phyloP scores from a whole-genome alignment of 441 rosid genomes.

The Adansonia madagascariensis region DNA sequence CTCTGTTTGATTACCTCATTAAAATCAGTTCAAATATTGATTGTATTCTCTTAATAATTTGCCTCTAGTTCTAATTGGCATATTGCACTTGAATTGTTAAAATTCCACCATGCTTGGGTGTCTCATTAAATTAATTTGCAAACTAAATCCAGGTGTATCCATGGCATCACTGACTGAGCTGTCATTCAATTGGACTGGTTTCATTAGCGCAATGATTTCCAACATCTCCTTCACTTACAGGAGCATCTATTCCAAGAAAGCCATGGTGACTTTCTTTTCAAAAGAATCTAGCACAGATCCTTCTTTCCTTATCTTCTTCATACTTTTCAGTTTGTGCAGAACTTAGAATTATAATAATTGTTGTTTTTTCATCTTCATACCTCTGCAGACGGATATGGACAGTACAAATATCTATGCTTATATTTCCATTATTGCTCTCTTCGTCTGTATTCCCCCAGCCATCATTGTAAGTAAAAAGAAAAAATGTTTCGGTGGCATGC shows the following conservation, averaged over 20 bases:
- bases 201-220: slow-evolving; percentile 96
- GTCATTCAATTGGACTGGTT: slow-evolving; percentile 91
- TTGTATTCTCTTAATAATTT: background rate
- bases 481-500: background rate
- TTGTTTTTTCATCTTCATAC: slow-evolving; percentile 20
- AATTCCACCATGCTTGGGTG: background rate
- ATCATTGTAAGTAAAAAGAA: slow-evolving; percentile 58
- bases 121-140: background rate
- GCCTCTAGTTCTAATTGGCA: background rate
- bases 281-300: background rate
- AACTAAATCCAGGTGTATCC: slow-evolving; percentile 62
- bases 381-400: slow-evolving; percentile 92
- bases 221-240: slow-evolving; percentile 92
- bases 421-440: slow-evolving; percentile 88
- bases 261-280: slow-evolving; percentile 64
- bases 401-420: slow-evolving; percentile 90
- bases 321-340: background rate
- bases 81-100: background rate
- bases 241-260: slow-evolving; percentile 92
- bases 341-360: background rate
- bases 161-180: slow-evolving; percentile 93
- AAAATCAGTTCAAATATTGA: background rate
- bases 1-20: slow-evolving; percentile 11
- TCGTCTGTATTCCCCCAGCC: slow-evolving; percentile 90
- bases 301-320: background rate